Evolutionary conservation across 2,329 filamentous ascomycete species (phyloP), one percentile per base, ranked within the genome.

Genomic region (Meredithiella fracta): DNA sequence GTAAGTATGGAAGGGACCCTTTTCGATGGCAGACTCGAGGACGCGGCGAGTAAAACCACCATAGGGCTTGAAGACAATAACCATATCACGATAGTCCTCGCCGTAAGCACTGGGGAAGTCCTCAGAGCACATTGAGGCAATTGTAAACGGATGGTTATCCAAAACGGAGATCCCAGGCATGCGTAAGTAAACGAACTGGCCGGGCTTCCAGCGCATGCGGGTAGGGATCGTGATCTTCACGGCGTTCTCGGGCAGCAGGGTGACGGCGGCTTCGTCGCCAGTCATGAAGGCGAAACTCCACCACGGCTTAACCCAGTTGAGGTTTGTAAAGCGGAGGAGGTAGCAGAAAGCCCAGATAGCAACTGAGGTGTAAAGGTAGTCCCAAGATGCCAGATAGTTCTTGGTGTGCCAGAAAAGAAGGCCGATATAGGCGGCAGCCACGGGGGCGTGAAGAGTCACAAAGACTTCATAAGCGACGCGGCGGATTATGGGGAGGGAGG

Each of bases 341-440:
- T 92, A 89, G 54, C 87, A 92, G 4, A 83, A 62, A 1, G 77
- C 70, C 82, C 89, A 92, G 60, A 96, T 87, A 47, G 71, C 85
- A 23, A 90, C 68, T 0, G 87, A 92, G 1, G 86, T 80, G 64
- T 80, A 94, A 1, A 97, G 78, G 64, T 96, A 97, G 64, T 79
- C 74, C 90, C 90, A 96, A 0, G 90, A 94, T 55, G 82, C 83
- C 38, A 96, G 76, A 62, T 86, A 94, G 68, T 96, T 95, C 68
- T 90, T 85, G 63, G 86, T 92, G 67, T 97, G 91, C 91, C 91
- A 97, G 70, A 97, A 94, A 26, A 97, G 75, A 66, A 94, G 77
- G 1, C 77, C 90, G 5, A 96, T 72, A 64, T 92, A 94, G 14
- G 86, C 72, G 40, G 90, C 77, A 0, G 87, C 83, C 8, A 88